Conservation (phyloP, 345 rosid species). For the Brassica cretica region DNA sequence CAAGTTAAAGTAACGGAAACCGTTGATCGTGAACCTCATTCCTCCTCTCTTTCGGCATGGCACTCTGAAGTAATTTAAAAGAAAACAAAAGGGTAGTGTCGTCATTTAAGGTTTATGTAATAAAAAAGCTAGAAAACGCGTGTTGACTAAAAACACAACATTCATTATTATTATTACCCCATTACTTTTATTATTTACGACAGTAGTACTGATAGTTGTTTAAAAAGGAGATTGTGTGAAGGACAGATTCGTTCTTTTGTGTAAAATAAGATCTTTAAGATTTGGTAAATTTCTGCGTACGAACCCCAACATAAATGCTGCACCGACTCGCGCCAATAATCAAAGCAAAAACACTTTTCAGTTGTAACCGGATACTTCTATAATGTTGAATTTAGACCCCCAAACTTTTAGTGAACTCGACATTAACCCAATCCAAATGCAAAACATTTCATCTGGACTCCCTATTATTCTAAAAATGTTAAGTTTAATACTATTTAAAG, state of each 20-base stretch:
- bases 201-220: not conserved
- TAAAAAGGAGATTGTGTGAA: constrained; percentile 19
- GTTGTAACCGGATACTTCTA: not conserved
- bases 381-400: not conserved
- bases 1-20: constrained; percentile 70
- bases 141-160: constrained; percentile 20
- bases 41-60: constrained; percentile 69
- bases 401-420: not conserved
- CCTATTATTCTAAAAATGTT: not conserved
- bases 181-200: constrained; percentile 5
- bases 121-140: constrained; percentile 30
- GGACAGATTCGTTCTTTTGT: constrained; percentile 31
- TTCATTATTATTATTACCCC: constrained; percentile 14
- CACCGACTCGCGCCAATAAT: constrained; percentile 34
- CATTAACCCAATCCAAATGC: not conserved
- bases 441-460: not conserved
- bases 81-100: not conserved
- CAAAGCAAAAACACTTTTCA: constrained; percentile 1
- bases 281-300: constrained; percentile 23
- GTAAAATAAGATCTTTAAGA: constrained; percentile 23
- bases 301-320: constrained; percentile 38
- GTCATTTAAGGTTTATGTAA: not conserved
- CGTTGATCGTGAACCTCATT: constrained; percentile 63
- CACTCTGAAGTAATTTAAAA: constrained; percentile 40
- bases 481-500: not conserved